Percentiles rank a stretch among this genome's conserved stretches.
Evolutionary conservation across 2,329 filamentous ascomycete species (phyloP).

Genomic region (Pseudogymnoascus sp.): DNA sequence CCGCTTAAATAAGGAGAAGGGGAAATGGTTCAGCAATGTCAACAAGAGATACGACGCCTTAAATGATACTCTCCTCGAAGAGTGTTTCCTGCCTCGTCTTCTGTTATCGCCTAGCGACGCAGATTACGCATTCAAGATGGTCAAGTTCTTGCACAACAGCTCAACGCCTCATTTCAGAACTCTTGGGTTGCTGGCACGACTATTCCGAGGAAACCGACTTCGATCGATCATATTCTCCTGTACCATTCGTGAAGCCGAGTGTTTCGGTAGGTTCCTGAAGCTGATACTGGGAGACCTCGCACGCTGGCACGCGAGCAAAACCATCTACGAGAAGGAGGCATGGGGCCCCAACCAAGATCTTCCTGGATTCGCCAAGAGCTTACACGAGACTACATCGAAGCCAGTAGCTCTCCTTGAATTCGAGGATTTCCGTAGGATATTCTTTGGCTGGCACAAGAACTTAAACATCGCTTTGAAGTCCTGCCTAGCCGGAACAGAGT

Average conservation of each 20-base stretch:
- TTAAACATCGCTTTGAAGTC: slow-evolving; percentile 71
- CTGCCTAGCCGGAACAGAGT: slow-evolving; percentile 76
- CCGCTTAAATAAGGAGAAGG: slow-evolving; percentile 67
- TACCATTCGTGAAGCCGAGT: slow-evolving; percentile 83
- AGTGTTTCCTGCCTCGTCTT: slow-evolving; percentile 85
- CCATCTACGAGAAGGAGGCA: slow-evolving; percentile 74
- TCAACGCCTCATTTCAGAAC: slow-evolving; percentile 82
- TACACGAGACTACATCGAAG: slow-evolving; percentile 59
- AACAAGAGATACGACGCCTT: slow-evolving; percentile 57
- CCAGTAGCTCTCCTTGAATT: slow-evolving; percentile 69
- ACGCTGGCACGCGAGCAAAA: slow-evolving; percentile 73
- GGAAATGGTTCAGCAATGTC: slow-evolving; percentile 66
- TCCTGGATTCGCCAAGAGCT: slow-evolving; percentile 68
- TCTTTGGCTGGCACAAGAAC: slow-evolving; percentile 86
- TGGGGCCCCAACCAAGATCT: slow-evolving; percentile 58
- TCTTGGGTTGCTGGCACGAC: slow-evolving; percentile 70
- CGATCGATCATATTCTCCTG: slow-evolving; percentile 79
- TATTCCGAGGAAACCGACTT: slow-evolving; percentile 78
- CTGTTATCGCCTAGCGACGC: slow-evolving; percentile 79
- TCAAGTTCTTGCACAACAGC: slow-evolving; percentile 79
- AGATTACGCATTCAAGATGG: slow-evolving; percentile 77
- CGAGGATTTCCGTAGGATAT: slow-evolving; percentile 74
- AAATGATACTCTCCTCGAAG: slow-evolving; percentile 73
- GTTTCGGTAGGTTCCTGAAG: slow-evolving; percentile 84
- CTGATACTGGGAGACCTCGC: slow-evolving; percentile 72